phyloP scores from a whole-genome alignment of 1,139 yeast genomes.

The Kurtzmaniella natalensis region DNA sequence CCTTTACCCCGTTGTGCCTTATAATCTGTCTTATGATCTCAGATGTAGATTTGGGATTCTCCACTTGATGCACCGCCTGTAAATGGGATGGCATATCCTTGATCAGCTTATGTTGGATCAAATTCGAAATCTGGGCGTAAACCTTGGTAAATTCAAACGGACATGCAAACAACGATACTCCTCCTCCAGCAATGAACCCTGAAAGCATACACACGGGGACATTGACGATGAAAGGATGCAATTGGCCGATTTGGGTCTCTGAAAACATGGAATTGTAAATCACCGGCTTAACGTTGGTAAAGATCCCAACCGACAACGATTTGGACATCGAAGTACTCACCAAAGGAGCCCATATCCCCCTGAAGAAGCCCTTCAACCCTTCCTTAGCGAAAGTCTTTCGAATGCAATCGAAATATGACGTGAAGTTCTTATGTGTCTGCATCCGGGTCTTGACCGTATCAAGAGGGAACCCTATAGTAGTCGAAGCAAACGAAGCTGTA shows the following conservation, averaged over 20 bases:
- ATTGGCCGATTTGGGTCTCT: slow-evolving; percentile 7
- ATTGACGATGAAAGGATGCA: slow-evolving; percentile 44
- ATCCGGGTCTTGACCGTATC: slow-evolving; percentile 82
- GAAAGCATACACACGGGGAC: slow-evolving; percentile 65
- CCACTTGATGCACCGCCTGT: slow-evolving; percentile 11
- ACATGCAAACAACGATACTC: slow-evolving; percentile 65
- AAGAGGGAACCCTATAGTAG: slow-evolving; percentile 75
- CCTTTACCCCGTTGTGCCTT: slow-evolving; percentile 53
- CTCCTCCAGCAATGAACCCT: slow-evolving; percentile 65
- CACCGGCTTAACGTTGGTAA: slow-evolving; percentile 53
- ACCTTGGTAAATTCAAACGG: slow-evolving; percentile 86
- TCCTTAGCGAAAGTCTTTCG: slow-evolving; percentile 53
- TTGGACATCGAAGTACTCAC: slow-evolving; percentile 62
- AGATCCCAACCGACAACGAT: slow-evolving; percentile 63
- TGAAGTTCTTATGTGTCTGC: slow-evolving; percentile 68
- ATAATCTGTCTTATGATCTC: slow-evolving; percentile 49
- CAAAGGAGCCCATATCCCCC: slow-evolving; percentile 75
- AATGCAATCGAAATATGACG: slow-evolving; percentile 56
- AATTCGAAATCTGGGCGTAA: slow-evolving; percentile 65
- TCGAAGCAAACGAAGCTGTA: slow-evolving; percentile 61
- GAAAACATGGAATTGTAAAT: slow-evolving; percentile 30
- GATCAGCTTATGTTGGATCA: slow-evolving; percentile 31
- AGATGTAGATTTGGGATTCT: slow-evolving; percentile 18
- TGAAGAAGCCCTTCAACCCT: slow-evolving; percentile 67
- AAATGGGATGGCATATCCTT: slow-evolving; percentile 13